Base-by-base conservation (phyloP, 1,139 yeast genomes). In the Candida sp. region DNA sequence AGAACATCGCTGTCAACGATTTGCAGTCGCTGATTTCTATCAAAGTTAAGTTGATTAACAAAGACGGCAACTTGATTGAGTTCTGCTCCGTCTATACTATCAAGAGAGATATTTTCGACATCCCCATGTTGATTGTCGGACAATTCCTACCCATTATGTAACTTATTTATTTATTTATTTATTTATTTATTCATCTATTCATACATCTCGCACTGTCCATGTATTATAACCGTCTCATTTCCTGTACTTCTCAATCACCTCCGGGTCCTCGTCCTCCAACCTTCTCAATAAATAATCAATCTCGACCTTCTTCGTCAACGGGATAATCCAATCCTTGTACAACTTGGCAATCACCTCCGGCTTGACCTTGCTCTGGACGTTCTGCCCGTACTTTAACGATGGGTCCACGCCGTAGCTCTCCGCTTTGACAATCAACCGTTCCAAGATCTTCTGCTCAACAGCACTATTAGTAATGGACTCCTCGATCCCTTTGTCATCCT, bases 281-380 rank as follows among this genome's bases (percentile, higher is more conserved):
- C 99, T 80, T 64, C 96, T 80, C 63, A 94, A 73, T 52, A 94
- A 75, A 65, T 94, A 94, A 54, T 93, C 97, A 12, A 94, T 89
- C 70, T 94, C 99, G 12, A 94, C 98, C 66, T 88, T 89, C 70
- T 93, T 94, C 5, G 99, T 94, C 66, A 94, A 76, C 7, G 98
- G 98, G 60, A 94, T 94, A 42, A 94, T 89, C 74, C 86, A 88
- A 49, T 91, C 91, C 68, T 88, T 86, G 75, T 94, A 94, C 57
- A 94, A 86, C 54, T 81, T 77, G 22, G 94, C 96, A 55, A 94
- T 84, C 23, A 84, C 81, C 57, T 89, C 91, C 0, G 96, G 96
- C 46, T 89, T 81, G 31, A 94, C 88, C 63, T 90, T 90, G 57
- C 90, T 86, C 65, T 87, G 92, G 22, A 84, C 81, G 52, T 81